Base-by-base conservation (phyloP, 495 filamentous ascomycete genomes). In the Aspergillus kassunensis region DNA sequence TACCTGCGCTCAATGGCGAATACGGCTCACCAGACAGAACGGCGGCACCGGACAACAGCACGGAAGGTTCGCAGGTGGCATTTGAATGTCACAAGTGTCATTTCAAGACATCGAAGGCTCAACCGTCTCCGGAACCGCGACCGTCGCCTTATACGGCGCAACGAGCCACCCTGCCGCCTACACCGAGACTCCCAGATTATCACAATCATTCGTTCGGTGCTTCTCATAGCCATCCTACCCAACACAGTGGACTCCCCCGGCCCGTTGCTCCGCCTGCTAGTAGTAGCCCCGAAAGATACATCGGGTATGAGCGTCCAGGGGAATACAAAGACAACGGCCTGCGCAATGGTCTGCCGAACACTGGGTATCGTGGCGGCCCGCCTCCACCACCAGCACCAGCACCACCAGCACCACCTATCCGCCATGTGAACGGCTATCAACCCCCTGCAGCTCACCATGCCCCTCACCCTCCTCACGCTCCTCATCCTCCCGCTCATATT, bases 71-170 rank as follows among this genome's bases (percentile, higher is more conserved):
- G 19, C 52, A 56, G 35, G 34, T 45, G 6, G 37, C 56, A 3
- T 73, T 70, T 25, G 73, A 77, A 58, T 80, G 77, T 53, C 77
- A 80, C 57, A 79, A 78, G 52, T 80, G 77, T 50, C 72, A 79
- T 55, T 52, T 79, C 40, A 75, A 74, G 58, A 70, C 70, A 41
- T 54, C 63, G 20, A 51, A 61, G 4, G 56, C 71, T 9, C 67
- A 68, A 44, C 62, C 65, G 15, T 64, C 68, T 34, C 55, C 64
- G 2, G 71, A 76, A 39, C 60, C 74, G 16, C 62, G 63, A 11
- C 65, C 64, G 10, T 69, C 72, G 18, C 65, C 64, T 6, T 74
- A 72, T 45, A 39, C 63, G 12, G 53, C 62, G 24, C 66, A 63
- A 15, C 66, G 67, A 23, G 59, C 68, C 4, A 61, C 71, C 48